Evolutionary conservation across 257 asterid species (phyloP).

Genomic region (Rubia yunnanensis): DNA sequence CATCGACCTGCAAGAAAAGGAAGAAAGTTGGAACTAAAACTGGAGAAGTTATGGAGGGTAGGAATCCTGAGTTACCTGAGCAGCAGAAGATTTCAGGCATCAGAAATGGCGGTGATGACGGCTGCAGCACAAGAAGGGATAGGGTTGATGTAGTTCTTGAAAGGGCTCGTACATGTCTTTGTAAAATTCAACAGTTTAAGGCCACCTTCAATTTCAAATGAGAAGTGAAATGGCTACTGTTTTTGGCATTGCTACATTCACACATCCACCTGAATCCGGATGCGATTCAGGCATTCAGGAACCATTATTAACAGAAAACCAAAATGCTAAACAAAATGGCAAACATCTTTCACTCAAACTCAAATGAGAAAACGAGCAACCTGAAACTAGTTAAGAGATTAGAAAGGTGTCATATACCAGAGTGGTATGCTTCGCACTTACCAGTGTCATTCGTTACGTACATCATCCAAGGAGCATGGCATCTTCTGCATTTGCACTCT

Average conservation of each 20-base stretch:
- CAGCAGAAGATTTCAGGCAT: conserved; percentile 5
- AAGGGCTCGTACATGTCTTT: conserved; percentile 51
- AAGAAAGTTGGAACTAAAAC: conserved; percentile 4
- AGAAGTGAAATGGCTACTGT: not conserved
- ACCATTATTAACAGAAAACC: not conserved
- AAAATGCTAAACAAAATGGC: not conserved
- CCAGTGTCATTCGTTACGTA: not conserved
- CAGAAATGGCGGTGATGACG: not conserved
- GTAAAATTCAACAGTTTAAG: conserved; percentile 44
- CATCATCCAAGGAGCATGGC: not conserved
- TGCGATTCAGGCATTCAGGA: not conserved
- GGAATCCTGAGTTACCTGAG: conserved; percentile 1
- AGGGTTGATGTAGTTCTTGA: conserved; percentile 44
- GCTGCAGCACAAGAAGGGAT: conserved; percentile 17
- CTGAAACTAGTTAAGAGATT: not conserved
- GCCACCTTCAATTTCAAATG: conserved; percentile 20
- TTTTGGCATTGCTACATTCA: not conserved
- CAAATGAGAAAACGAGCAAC: not conserved
- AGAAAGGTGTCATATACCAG: too few relatives aligned
- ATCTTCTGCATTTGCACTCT: too few relatives aligned
- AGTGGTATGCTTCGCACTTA: not conserved
- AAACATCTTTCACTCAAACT: not conserved
- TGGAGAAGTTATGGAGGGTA: not conserved
- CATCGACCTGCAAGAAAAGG: conserved; percentile 40
- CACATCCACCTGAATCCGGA: not conserved